These are phyloP conservation scores for Ganoderma meredithae DNA, from an alignment of 1,284 basidiomycete species.

Conservation along the genomic window DNA sequence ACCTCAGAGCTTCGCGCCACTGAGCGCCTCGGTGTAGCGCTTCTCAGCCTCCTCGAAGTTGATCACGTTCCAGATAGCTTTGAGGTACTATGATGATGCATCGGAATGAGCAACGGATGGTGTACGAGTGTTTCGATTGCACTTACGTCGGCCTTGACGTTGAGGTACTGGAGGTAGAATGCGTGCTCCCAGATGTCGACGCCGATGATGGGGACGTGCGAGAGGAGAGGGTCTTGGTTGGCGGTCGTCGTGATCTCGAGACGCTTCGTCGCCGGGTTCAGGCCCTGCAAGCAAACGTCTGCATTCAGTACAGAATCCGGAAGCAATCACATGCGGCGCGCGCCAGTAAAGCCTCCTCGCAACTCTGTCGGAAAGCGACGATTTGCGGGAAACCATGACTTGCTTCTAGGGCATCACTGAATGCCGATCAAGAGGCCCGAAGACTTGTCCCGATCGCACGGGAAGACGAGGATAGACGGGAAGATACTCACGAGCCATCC, in stretches of 20 bases:
- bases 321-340: slow-evolving; percentile 7
- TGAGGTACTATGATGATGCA: slow-evolving; percentile 62
- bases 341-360: not conserved
- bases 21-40: slow-evolving; percentile 60
- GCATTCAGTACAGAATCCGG: not conserved
- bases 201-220: slow-evolving; percentile 82
- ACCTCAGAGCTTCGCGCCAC: slow-evolving; percentile 30
- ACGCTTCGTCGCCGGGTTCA: slow-evolving; percentile 65
- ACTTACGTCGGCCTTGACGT: slow-evolving; percentile 76
- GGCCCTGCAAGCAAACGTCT: slow-evolving; percentile 52
- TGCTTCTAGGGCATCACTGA: not conserved
- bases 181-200: slow-evolving; percentile 91
- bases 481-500: slow-evolving; percentile 81
- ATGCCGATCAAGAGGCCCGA: not conserved
- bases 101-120: not conserved
- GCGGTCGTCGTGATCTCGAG: slow-evolving; percentile 83
- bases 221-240: slow-evolving; percentile 90
- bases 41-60: slow-evolving; percentile 84
- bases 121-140: not conserved
- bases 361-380: not conserved
- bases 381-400: not conserved
- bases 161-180: slow-evolving; percentile 82
- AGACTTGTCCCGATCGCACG: not conserved
- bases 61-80: slow-evolving; percentile 85
- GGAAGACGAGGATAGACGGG: not conserved